These are phyloP conservation scores for Fusarium chuoi DNA, from an alignment of 2,329 filamentous ascomycete genomes.

Conservation along the genomic window DNA sequence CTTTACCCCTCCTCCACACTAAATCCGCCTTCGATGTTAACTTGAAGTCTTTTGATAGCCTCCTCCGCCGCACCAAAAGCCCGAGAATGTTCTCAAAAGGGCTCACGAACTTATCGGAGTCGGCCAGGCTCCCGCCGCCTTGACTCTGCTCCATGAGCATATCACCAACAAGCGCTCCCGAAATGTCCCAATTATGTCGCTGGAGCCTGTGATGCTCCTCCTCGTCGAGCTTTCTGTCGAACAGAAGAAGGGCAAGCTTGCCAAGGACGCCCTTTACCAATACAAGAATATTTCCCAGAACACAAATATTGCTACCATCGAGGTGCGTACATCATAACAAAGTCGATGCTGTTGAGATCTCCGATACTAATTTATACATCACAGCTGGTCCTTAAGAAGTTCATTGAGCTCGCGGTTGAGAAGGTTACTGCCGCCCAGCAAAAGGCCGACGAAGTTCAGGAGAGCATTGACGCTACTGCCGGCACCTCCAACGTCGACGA, in stretches of 20 bases:
- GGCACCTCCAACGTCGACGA: constrained; percentile 83
- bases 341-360: constrained; percentile 10
- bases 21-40: constrained; percentile 43
- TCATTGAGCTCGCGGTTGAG: constrained; percentile 95
- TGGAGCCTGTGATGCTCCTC: constrained; percentile 98
- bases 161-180: constrained; percentile 98
- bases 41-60: constrained; percentile 65
- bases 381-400: constrained; percentile 92
- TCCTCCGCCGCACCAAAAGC: constrained; percentile 95
- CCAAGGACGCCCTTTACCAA: constrained; percentile 98
- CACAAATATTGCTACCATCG: constrained; percentile 97
- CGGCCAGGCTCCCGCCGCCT: constrained; percentile 88
- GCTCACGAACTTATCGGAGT: constrained; percentile 99
- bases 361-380: constrained; percentile 33
- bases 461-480: constrained; percentile 77
- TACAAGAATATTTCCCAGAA: constrained; percentile 99
- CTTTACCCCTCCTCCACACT: constrained; percentile 46
- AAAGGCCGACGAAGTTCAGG: constrained; percentile 96
- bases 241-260: constrained; percentile 96
- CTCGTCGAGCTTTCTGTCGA: constrained; percentile 97
- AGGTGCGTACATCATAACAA: constrained; percentile 65
- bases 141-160: constrained; percentile 98
- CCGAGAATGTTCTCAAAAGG: constrained; percentile 98
- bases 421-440: constrained; percentile 96
- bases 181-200: constrained; percentile 93